A percentile compares a stretch with the other conserved stretches of the same genome.
Evolutionary conservation across 805 yeast genomes (phyloP).

Genomic region (Barnettozyma salicaria): DNA sequence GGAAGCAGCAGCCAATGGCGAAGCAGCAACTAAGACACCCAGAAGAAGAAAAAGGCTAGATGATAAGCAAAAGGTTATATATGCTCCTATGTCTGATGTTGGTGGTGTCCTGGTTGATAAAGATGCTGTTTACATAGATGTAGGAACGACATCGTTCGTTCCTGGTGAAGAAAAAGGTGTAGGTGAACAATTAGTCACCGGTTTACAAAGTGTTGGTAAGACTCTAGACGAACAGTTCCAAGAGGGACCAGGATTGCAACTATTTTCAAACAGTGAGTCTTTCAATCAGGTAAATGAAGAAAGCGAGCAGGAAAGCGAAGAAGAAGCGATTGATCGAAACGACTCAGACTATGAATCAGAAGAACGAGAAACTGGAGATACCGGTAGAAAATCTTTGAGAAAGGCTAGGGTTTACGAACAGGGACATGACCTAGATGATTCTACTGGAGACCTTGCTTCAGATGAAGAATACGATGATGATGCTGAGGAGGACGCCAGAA

Average conservation of each 20-base stretch:
- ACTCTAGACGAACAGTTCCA: slow-evolving; percentile 52
- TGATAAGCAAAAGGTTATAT: slow-evolving; percentile 87
- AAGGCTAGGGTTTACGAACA: slow-evolving; percentile 53
- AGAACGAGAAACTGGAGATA: slow-evolving; percentile 30
- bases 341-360: slow-evolving; percentile 29
- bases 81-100: slow-evolving; percentile 99
- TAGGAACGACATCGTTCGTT: slow-evolving; percentile 47
- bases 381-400: slow-evolving; percentile 66
- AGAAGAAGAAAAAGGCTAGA: slow-evolving; percentile 88
- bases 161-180: slow-evolving; percentile 67
- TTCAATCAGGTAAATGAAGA: slow-evolving; percentile 39
- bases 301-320: slow-evolving; percentile 33
- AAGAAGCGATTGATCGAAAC: slow-evolving; percentile 31
- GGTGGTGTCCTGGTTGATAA: slow-evolving; percentile 96
- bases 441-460: slow-evolving; percentile 39
- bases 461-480: slow-evolving; percentile 31
- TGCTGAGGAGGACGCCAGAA: slow-evolving; percentile 33
- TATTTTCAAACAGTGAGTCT: slow-evolving; percentile 60
- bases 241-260: slow-evolving; percentile 63
- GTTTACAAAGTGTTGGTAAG: slow-evolving; percentile 63
- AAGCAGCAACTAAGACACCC: slow-evolving; percentile 50
- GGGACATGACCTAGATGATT: slow-evolving; percentile 40
- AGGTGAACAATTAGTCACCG: slow-evolving; percentile 82
- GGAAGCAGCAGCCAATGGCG: slow-evolving; percentile 57
- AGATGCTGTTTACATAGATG: slow-evolving; percentile 91